Evolutionary conservation across 768 basidiomycete species (phyloP), one percentile per base, ranked within the genome.

Genomic region (Mycena capillaripes): DNA sequence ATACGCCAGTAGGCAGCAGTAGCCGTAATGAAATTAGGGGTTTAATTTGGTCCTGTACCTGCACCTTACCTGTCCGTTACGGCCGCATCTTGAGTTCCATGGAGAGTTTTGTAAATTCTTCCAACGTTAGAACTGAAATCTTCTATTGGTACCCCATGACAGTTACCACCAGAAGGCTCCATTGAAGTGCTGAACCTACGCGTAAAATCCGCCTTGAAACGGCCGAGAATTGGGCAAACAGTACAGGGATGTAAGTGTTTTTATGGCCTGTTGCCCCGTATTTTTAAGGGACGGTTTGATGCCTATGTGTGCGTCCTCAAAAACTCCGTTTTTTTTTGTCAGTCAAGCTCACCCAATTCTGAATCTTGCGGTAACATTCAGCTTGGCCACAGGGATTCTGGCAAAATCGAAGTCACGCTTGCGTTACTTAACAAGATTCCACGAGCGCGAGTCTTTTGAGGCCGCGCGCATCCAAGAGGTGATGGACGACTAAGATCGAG

Each of bases 341-440:
- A 32, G 32, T 55, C 53, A 23, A 55, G 16, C 53, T 55, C 53
- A 55, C 53, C 27, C 32, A 17, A 34, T 42, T 55, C 53, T 55
- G 53, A 55, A 55, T 55, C 53, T 55, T 32, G 53, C 53, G 53
- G 53, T 55, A 42, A 42, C 42, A 55, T 32, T 55, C n/a, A n/a
- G n/a, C n/a, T n/a, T n/a, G n/a, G n/a, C n/a, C n/a, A n/a, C 53
- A 55, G 32, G 23, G 53, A 55, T 55, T 55, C 53, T 55, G 30
- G 53, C 53, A 55, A 55, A 29, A 29, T 55, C 53, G 16, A 55
- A 8, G 53, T 55, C 53, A 11, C 29, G 27, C 53, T 55, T 55
- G 50, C 53, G 53, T 55, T 55, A 55, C 53, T 55, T 29, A 55
- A 55, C 53, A 55, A 55, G 9, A 55, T 55, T 29, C 27, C 42